Percentiles rank a stretch among this genome's conserved stretches.
These are phyloP conservation scores for Fabrea salina DNA, from an alignment of 169 alveolate genomes.

Conservation along the genomic window DNA sequence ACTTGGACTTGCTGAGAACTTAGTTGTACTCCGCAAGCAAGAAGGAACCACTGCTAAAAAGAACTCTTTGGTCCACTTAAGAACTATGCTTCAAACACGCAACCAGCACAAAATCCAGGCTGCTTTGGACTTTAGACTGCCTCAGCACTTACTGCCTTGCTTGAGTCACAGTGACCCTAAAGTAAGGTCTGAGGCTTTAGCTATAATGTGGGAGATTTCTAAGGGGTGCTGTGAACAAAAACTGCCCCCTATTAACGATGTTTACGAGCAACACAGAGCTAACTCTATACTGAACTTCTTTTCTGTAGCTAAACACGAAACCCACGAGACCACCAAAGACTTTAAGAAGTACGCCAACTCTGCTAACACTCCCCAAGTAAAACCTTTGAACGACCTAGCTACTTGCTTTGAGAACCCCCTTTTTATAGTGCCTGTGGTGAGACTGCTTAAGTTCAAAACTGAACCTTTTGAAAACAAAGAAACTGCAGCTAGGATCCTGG, in stretches of 20 bases:
- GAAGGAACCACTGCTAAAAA: slow-evolving; percentile 50
- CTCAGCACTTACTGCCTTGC: slow-evolving; percentile 53
- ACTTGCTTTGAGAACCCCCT: slow-evolving; percentile 56
- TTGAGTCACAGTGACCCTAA: slow-evolving; percentile 43
- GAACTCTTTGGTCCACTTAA: slow-evolving; percentile 59
- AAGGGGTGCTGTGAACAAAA: slow-evolving; percentile 36
- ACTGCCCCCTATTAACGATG: slow-evolving; percentile 10
- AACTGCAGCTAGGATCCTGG: slow-evolving; percentile 33
- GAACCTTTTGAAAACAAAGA: slow-evolving; percentile 50
- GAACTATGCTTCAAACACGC: slow-evolving; percentile 63
- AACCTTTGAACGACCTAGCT: slow-evolving; percentile 42
- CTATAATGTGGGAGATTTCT: slow-evolving; percentile 41
- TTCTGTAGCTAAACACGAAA: background rate
- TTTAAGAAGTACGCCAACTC: background rate
- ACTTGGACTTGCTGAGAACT: slow-evolving; percentile 43
- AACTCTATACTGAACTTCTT: background rate
- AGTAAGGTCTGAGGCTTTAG: slow-evolving; percentile 48
- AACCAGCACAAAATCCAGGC: slow-evolving; percentile 64
- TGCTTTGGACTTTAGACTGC: slow-evolving; percentile 70
- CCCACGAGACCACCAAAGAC: slow-evolving; percentile 22
- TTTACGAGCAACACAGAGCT: background rate
- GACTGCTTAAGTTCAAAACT: slow-evolving; percentile 41
- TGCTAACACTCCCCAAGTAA: background rate
- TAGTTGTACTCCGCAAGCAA: slow-evolving; percentile 37
- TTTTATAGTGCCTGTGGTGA: slow-evolving; percentile 46